Conservation (phyloP, 352 stramenopile species). For the Globisporangium lucens region DNA sequence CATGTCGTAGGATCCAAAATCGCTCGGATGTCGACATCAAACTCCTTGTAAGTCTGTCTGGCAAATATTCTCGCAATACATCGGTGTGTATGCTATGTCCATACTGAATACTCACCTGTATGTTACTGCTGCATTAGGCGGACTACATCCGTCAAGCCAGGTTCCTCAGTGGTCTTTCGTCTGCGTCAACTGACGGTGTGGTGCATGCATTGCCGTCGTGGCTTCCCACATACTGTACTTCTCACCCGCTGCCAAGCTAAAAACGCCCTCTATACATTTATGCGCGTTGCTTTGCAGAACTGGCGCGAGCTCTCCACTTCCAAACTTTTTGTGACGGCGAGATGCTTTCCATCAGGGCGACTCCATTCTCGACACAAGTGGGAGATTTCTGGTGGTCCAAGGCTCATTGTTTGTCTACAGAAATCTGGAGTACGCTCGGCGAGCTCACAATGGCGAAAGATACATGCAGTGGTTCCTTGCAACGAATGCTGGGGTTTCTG, state of each 20-base stretch:
- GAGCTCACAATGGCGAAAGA: constrained; percentile 23
- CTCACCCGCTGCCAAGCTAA: background rate
- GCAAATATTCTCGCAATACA: background rate
- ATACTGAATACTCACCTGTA: background rate
- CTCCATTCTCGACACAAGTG: constrained; percentile 32
- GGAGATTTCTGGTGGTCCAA: constrained; percentile 36
- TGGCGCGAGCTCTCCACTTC: constrained; percentile 34
- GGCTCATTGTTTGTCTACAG: constrained; percentile 44
- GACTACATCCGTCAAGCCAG: constrained; percentile 35
- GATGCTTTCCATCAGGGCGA: constrained; percentile 41
- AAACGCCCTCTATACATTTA: background rate
- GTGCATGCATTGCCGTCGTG: too few relatives aligned
- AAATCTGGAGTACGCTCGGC: constrained; percentile 19
- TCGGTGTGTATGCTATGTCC: background rate
- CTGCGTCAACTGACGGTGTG: constrained; percentile 38
- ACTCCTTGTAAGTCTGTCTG: constrained; percentile 27
- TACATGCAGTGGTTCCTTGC: constrained; percentile 30
- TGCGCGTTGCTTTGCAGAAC: constrained; percentile 14
- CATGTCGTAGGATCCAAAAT: constrained; percentile 28
- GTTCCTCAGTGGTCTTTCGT: constrained; percentile 29
- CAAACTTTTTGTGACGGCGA: constrained; percentile 39
- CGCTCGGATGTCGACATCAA: constrained; percentile 50
- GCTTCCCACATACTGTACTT: background rate
- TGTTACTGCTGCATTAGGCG: constrained; percentile 13
- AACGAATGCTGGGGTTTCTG: constrained; percentile 6